Evolutionary conservation across 2,329 filamentous ascomycete species (phyloP).

Genomic region (Lecanosticta acicola): DNA sequence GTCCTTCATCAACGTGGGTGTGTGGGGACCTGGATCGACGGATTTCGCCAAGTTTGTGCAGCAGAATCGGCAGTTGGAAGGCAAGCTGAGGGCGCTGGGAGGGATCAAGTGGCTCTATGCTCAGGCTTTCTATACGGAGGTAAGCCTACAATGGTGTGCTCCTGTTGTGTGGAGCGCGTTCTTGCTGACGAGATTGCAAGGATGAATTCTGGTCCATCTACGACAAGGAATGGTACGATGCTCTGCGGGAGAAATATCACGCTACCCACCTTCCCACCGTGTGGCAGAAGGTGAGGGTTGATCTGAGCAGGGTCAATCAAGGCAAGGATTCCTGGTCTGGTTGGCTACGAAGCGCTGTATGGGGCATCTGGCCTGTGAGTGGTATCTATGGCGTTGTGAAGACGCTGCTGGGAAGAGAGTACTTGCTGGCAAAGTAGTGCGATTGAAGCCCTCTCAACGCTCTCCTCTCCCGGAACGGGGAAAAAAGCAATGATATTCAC

Average conservation of each 20-base stretch:
- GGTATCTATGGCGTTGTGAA: slow-evolving; percentile 20
- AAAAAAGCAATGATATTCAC: not conserved
- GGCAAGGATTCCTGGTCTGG: slow-evolving; percentile 7
- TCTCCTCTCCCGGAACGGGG: not conserved
- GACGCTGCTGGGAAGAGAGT: slow-evolving; percentile 16
- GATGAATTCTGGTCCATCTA: slow-evolving; percentile 65
- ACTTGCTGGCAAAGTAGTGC: slow-evolving; percentile 16
- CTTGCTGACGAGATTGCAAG: slow-evolving; percentile 29
- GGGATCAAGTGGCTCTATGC: slow-evolving; percentile 87
- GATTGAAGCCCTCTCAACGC: not conserved
- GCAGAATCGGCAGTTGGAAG: slow-evolving; percentile 67
- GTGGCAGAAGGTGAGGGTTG: slow-evolving; percentile 63
- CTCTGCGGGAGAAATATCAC: slow-evolving; percentile 56
- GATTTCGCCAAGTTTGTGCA: slow-evolving; percentile 53
- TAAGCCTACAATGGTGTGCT: not conserved
- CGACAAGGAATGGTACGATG: slow-evolving; percentile 56
- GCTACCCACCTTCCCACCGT: slow-evolving; percentile 60
- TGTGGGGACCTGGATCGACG: slow-evolving; percentile 72
- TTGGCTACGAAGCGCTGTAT: slow-evolving; percentile 14
- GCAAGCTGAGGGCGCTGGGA: slow-evolving; percentile 60
- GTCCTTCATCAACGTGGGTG: slow-evolving; percentile 51
- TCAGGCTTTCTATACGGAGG: slow-evolving; percentile 69
- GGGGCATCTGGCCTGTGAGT: slow-evolving; percentile 18
- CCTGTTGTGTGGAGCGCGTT: not conserved
- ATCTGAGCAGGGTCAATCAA: slow-evolving; percentile 12